phyloP scores from a whole-genome alignment of 164 flowering plant genomes.

The Sedum album region DNA sequence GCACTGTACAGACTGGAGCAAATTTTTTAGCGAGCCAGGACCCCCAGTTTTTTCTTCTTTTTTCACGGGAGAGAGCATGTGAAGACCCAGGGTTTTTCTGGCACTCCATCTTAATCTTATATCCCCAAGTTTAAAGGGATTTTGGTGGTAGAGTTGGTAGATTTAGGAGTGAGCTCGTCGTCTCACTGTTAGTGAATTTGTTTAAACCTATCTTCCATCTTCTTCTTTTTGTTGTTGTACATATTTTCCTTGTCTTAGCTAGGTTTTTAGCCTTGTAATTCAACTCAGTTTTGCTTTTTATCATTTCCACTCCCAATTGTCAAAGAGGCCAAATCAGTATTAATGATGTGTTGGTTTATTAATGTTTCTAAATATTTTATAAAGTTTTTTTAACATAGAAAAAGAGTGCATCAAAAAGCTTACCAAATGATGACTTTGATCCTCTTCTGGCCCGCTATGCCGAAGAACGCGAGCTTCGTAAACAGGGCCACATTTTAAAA shows the following conservation, averaged over 20 bases:
- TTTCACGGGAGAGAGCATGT: not conserved
- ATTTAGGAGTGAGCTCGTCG: not conserved
- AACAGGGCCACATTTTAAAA: not conserved
- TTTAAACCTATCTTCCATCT: not conserved
- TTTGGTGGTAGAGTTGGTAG: not conserved
- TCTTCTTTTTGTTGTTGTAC: not conserved
- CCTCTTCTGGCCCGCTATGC: too few relatives aligned
- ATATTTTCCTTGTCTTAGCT: not conserved
- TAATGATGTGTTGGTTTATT: too few relatives aligned
- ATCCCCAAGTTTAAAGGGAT: not conserved
- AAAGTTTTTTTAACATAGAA: too few relatives aligned
- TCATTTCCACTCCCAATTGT: not conserved
- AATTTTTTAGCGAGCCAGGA: constrained; percentile 4
- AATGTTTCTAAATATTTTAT: too few relatives aligned
- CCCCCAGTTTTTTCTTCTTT: constrained; percentile 1
- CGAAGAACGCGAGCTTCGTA: too few relatives aligned
- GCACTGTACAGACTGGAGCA: constrained; percentile 1
- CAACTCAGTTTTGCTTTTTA: not conserved
- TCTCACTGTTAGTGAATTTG: not conserved
- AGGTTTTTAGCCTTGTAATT: not conserved
- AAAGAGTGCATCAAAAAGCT: too few relatives aligned
- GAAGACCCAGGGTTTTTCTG: not conserved
- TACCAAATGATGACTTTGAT: too few relatives aligned
- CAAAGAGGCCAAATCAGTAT: too few relatives aligned
- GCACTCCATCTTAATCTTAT: not conserved